Evolutionary conservation across 345 rosid species (phyloP).

Genomic region (Litchi chinensis): DNA sequence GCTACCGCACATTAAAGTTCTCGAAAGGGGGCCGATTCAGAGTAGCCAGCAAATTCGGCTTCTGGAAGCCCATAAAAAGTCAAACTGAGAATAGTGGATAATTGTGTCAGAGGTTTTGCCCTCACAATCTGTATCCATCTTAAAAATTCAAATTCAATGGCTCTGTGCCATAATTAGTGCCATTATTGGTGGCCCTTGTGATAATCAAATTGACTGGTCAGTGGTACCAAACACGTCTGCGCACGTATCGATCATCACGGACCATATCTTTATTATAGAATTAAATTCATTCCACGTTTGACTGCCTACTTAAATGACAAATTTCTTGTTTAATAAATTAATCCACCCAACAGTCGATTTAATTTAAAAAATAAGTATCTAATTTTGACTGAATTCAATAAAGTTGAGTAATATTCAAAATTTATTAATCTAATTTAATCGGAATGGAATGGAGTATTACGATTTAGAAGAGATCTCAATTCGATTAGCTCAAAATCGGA

Average conservation of each 20-base stretch:
- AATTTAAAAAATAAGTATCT: too few species aligned
- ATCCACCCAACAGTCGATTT: neutral
- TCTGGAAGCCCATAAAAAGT: neutral
- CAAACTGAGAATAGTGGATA: neutral
- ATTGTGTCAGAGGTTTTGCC: neutral
- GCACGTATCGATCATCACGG: neutral
- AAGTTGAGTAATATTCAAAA: too few species aligned
- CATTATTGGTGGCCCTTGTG: neutral
- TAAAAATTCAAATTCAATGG: neutral
- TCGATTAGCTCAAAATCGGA: too few species aligned
- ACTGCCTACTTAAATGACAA: neutral
- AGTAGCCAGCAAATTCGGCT: neutral
- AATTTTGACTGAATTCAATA: too few species aligned
- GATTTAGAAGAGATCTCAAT: neutral
- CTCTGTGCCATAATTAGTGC: neutral
- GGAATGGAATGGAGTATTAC: neutral
- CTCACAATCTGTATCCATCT: neutral
- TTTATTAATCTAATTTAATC: too few species aligned
- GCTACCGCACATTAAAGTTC: neutral
- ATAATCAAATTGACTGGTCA: neutral
- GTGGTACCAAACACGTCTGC: neutral
- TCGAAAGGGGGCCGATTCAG: neutral
- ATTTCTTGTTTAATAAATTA: too few species aligned
- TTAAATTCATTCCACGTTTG: neutral
- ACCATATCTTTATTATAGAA: neutral